Base-by-base conservation (phyloP, 768 basidiomycete species). In the Hygrophorus pudorinus region DNA sequence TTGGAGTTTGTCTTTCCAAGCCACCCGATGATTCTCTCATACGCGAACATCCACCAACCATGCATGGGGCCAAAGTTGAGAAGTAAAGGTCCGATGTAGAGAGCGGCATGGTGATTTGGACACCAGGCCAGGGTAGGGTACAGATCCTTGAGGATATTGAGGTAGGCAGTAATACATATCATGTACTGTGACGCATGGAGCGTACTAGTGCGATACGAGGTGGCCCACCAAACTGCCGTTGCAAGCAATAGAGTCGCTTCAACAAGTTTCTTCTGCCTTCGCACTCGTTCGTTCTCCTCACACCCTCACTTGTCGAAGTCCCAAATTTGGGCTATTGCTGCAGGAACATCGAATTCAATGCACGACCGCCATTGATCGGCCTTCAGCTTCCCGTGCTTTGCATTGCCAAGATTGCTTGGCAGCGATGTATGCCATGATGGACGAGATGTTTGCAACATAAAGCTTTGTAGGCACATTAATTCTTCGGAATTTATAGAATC, bases 301-400 rank as follows among this genome's bases (percentile, higher is more conserved):
- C 3, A 4, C 27, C 1, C 16, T 3, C 14, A 31, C 30, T 29
- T 29, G 41, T 18, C 38, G 30, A 32, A 31, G 28, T 10, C 40
- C 35, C 13, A 40, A 8, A 37, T 37, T 17, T 37, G 39, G 16
- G 39, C 35, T 7, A 46, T 31, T 7, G 45, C 24, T 13, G 41
- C 27, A 41, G 38, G 45, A 5, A 46, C n/a, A 9, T 38, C 35
- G 32, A 38, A 46, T 41, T 40, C 12, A 10, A 37, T 46, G 4
- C 39, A 29, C 11, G 45, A 37, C 18, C 52, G 28, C 59, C 59
- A 60, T 32, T 61, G 49, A 35, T 59, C 54, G 1, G 54, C 56
- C 39, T 58, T 59, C 5, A 59, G 48, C 24, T 56, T 61, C 2
- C 59, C 48, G 14, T 38, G 32, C 5, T 41, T 39, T 8, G 36